Base-by-base conservation (phyloP, 306 rosid genomes). In the Quercus bicolor region DNA sequence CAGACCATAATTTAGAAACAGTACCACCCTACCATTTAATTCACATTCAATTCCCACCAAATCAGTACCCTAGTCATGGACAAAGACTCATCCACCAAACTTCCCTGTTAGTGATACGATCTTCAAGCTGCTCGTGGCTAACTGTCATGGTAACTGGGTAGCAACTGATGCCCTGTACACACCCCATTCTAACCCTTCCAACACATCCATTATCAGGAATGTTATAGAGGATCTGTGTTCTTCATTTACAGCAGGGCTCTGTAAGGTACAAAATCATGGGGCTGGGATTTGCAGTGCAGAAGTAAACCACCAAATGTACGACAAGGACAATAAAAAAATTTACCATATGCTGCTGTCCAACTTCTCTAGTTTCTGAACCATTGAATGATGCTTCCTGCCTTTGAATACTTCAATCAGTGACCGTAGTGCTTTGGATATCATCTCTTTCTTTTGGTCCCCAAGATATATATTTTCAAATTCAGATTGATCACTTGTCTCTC, bases 311-410 rank as follows among this genome's bases (percentile, higher is more conserved):
- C 18, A 13, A 26, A 11, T 9, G 4, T 48, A 0, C 1, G 15
- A 66, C 26, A 4, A 34, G 51, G 72, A 34, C 26, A 66, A 34
- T n/a, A 5, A 20, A 51, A 33, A 31, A 33, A 4, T 40, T 68
- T 28, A 85, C 68, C 16, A 68, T 34, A 81, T 79, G 81, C 68
- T 65, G 19, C 65, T 83, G 48, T 51, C 88, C 74, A 95, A 87
- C 80, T 88, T 79, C 83, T 86, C 96, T 79, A 95, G 89, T 82
- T 87, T 92, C 69, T 61, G 88, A 60, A 85, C 82, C n/a, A 86
- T 54, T 81, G 90, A 81, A 68, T 56, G 76, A 52, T 87, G 84
- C 33, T 83, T 89, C 37, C 87, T 83, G 78, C 82, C 90, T 72
- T 33, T 73, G 84, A 84, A 95, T 80, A 95, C 84, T 77, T 87